Base-by-base conservation (phyloP, 1,284 basidiomycete species). In the Trichosporon asahii region DNA sequence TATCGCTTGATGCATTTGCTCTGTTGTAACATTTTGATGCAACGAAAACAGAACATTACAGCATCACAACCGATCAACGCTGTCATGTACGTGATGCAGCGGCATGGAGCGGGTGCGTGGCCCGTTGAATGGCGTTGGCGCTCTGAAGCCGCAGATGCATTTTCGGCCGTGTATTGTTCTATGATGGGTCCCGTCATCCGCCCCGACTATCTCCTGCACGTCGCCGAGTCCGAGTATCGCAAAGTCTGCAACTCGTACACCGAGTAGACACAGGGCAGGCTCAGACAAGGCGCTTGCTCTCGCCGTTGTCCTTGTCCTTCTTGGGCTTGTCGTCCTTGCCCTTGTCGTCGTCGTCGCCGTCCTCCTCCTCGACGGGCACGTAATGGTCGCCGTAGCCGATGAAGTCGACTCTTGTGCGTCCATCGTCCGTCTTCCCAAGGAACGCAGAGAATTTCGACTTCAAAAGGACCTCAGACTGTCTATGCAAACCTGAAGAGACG, bases 361-460 rank as follows among this genome's bases (percentile, higher is more conserved):
- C 77, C 6, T 76, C 76, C 9, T 74, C 74, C 9, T 79, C 76
- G 6, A 76, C 76, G n/a, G 82, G 78, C n/a, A 82, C 78, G 72
- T 82, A 84, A 60, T 79, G 80, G 23, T 74, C 80, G 0, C 83
- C 83, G 12, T 82, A 71, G 2, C 83, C 83, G 21, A 82, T 70
- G 1, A 84, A 78, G 64, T 83, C 80, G 55, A 79, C 67, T 2
- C 79, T 72, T 3, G 70, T 73, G 68, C 75, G 75, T 1, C 78
- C 77, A 2, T 67, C 61, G 29, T 44, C 61, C 9, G n/a, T 18
- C 49, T 53, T 53, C 5, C 49, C 49, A 9, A 53, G n/a, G 23
- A 53, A 23, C 2, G 49, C 49, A 1, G 21, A 25, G 21, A 53
- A 53, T 25, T 53, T 53, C 15, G 49, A 53, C 49, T 53, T 53